Conservation (phyloP, 176 grass and related monocot species). For the Musa acuminata region DNA sequence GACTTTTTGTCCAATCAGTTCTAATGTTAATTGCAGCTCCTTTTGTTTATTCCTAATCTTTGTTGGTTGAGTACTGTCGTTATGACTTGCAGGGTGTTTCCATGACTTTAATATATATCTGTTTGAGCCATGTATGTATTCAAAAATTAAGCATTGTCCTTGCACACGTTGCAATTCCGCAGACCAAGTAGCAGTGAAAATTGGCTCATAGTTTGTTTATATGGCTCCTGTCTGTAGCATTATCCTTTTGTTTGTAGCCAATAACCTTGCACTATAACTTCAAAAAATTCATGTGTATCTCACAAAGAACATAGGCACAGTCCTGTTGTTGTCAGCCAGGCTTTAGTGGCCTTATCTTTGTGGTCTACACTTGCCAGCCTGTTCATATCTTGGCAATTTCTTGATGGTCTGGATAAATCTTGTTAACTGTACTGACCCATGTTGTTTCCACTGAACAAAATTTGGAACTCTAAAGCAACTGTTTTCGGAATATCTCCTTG, state of each 20-base stretch:
- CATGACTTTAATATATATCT: too few species aligned
- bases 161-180: background rate
- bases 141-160: background rate
- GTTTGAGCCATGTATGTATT: background rate
- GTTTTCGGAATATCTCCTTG: background rate
- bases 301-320: background rate
- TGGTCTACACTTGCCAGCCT: background rate
- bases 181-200: background rate
- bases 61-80: background rate
- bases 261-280: too few species aligned
- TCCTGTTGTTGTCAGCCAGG: background rate
- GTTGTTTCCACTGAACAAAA: background rate
- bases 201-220: background rate
- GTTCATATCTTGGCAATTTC: background rate
- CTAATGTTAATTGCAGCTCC: too few species aligned
- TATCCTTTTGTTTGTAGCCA: background rate
- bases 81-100: background rate
- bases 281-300: background rate
- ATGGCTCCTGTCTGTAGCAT: background rate
- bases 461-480: background rate
- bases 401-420: background rate
- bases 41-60: too few species aligned
- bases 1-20: too few species aligned
- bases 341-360: background rate
- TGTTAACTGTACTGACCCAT: background rate